A percentile compares a stretch with the other conserved stretches of the same genome.
These are phyloP conservation scores for Pythium biforme DNA, from an alignment of 352 stramenopile species.

Conservation along the genomic window DNA sequence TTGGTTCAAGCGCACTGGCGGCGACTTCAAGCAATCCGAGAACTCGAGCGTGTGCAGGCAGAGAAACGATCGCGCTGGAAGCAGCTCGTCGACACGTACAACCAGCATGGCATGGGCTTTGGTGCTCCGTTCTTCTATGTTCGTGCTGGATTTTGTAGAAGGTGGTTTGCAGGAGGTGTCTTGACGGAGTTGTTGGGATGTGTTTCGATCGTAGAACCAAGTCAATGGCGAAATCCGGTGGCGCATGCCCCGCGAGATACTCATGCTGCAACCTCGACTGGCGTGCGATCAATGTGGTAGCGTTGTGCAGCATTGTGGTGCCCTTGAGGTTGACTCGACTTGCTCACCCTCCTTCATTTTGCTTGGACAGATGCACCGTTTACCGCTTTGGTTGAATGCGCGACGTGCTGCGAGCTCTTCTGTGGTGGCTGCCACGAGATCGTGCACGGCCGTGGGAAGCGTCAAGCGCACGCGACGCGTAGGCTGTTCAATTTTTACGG, in stretches of 20 bases:
- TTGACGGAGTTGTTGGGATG: neutral
- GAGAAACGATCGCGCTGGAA: conserved; percentile 86
- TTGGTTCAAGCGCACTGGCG: conserved; percentile 74
- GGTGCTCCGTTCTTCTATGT: conserved; percentile 93
- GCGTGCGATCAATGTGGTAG: conserved; percentile 89
- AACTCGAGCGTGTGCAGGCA: conserved; percentile 35
- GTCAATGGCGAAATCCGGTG: conserved; percentile 89
- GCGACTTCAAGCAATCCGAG: conserved; percentile 34
- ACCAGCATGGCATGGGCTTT: conserved; percentile 60
- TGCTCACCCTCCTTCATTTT: neutral
- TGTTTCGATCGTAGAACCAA: conserved; percentile 65
- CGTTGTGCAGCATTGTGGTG: neutral
- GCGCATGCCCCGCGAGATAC: conserved; percentile 87
- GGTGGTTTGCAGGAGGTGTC: neutral
- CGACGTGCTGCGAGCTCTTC: conserved; percentile 90
- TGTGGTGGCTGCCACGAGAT: conserved; percentile 82
- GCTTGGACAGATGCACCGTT: conserved; percentile 35
- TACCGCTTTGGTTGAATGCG: conserved; percentile 82
- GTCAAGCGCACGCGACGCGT: conserved; percentile 68
- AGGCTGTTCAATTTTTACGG: conserved; percentile 92
- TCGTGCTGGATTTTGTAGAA: conserved; percentile 7
- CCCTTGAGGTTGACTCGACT: neutral
- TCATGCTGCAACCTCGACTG: conserved; percentile 71
- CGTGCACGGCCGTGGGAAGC: conserved; percentile 84
- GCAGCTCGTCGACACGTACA: conserved; percentile 86